These are phyloP conservation scores for Cymbopogon citratus DNA, from an alignment of 176 grass and related monocot genomes.

Conservation along the genomic window DNA sequence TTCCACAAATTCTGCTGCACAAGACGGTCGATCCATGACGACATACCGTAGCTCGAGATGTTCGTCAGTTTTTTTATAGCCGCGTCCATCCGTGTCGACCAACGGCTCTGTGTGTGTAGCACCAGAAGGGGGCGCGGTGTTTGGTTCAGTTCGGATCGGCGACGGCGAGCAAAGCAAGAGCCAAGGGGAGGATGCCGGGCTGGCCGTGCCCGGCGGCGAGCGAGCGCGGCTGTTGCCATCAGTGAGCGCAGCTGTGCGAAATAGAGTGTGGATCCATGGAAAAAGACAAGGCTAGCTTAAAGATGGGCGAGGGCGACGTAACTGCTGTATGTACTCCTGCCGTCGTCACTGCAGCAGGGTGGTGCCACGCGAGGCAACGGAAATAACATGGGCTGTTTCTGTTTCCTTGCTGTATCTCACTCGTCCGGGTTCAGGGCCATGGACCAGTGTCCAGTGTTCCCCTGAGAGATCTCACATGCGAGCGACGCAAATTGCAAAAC, in stretches of 20 bases:
- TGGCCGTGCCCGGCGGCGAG: not conserved
- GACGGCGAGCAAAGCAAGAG: not conserved
- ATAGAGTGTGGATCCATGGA: not conserved
- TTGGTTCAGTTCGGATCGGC: not conserved
- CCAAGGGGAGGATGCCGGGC: too few species aligned
- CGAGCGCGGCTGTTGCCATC: not conserved
- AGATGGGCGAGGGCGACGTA: not conserved
- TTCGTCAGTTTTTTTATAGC: not conserved
- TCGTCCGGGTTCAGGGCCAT: not conserved
- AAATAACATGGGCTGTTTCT: conserved; percentile 27
- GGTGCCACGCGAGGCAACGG: not conserved
- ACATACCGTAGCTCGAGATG: not conserved
- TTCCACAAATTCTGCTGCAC: not conserved
- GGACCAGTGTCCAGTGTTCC: too few species aligned
- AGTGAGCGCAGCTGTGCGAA: not conserved
- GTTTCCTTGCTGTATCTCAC: not conserved
- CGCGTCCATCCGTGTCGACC: not conserved
- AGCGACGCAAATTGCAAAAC: not conserved
- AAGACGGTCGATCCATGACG: not conserved
- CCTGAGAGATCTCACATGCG: not conserved
- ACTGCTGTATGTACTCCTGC: not conserved
- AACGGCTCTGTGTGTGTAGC: not conserved
- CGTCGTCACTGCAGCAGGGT: not conserved
- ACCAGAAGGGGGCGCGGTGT: not conserved
- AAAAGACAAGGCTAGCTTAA: not conserved